Conservation (phyloP, 352 stramenopile genomes). For the Globisporangium solare region DNA sequence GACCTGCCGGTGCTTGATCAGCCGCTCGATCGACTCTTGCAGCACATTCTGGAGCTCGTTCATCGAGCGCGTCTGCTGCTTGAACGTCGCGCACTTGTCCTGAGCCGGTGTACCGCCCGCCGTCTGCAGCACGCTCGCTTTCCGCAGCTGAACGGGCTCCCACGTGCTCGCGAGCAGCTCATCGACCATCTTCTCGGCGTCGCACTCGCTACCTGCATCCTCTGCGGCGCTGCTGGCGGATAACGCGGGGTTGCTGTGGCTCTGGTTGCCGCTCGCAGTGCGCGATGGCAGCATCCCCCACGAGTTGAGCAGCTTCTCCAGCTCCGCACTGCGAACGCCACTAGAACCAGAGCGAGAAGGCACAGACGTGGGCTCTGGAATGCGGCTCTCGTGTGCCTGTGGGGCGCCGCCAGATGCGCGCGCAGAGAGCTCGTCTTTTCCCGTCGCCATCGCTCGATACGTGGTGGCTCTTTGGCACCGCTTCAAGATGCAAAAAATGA, state of each 20-base stretch:
- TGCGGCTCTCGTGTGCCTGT: not conserved
- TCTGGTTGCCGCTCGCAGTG: not conserved
- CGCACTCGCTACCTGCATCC: slow-evolving; percentile 21
- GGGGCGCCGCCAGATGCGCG: not conserved
- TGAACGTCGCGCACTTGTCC: slow-evolving; percentile 30
- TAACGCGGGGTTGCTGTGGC: not conserved
- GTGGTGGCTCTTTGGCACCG: too few relatives aligned
- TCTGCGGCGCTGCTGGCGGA: not conserved
- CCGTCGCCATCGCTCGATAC: too few relatives aligned
- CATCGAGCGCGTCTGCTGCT: slow-evolving; percentile 53
- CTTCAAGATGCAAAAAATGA: too few relatives aligned
- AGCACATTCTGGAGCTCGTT: slow-evolving; percentile 65
- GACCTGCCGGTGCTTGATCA: slow-evolving; percentile 52
- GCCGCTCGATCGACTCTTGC: slow-evolving; percentile 45
- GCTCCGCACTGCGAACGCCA: slow-evolving; percentile 35
- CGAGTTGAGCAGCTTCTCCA: slow-evolving; percentile 54
- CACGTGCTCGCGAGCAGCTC: slow-evolving; percentile 64
- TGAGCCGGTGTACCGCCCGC: slow-evolving; percentile 1
- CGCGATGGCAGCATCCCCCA: slow-evolving; percentile 11
- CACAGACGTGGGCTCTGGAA: not conserved
- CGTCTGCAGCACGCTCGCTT: slow-evolving; percentile 10
- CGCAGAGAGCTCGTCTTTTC: not conserved
- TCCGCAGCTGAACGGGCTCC: slow-evolving; percentile 20
- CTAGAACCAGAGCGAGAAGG: not conserved
- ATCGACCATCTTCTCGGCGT: slow-evolving; percentile 75